Evolutionary conservation across 2,329 filamentous ascomycete species (phyloP).

Genomic region (Plenodomus biglobosus): DNA sequence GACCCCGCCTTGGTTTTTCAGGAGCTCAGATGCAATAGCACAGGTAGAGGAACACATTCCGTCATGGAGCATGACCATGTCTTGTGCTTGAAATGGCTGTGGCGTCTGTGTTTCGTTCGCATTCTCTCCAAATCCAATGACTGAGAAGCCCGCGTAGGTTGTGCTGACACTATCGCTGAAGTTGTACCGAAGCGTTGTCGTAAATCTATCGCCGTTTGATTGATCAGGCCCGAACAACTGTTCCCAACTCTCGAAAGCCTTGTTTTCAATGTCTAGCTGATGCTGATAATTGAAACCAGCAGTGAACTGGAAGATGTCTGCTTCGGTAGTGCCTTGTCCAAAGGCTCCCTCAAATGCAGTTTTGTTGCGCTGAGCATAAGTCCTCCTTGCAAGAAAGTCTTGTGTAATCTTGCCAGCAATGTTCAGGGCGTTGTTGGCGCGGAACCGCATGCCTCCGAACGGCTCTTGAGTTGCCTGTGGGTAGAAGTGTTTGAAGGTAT

Average conservation of each 20-base stretch:
- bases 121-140: conserved; percentile 37
- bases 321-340: conserved; percentile 18
- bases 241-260: conserved; percentile 37
- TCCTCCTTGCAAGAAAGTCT: conserved; percentile 34
- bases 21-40: conserved; percentile 50
- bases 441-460: conserved; percentile 52
- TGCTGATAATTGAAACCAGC: conserved; percentile 39
- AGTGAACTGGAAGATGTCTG: conserved; percentile 29
- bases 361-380: conserved; percentile 31
- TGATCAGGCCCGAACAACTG: conserved; percentile 42
- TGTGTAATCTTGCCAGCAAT: conserved; percentile 36
- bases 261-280: conserved; percentile 33
- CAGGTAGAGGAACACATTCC: conserved; percentile 53
- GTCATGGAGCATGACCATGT: conserved; percentile 49
- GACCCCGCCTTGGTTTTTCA: conserved; percentile 49
- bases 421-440: conserved; percentile 48
- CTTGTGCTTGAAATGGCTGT: conserved; percentile 42
- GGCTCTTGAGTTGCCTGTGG: conserved; percentile 46
- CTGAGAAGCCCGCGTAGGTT: conserved; percentile 32
- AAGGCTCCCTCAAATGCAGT: conserved; percentile 33
- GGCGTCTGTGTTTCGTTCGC: conserved; percentile 33
- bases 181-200: conserved; percentile 42
- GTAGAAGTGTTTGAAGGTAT: conserved; percentile 58
- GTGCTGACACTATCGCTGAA: conserved; percentile 36
- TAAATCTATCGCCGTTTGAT: conserved; percentile 40